Percentiles rank a stretch among this genome's conserved stretches.
Evolutionary conservation across 179 eudicot species (phyloP).

Genomic region (Camellia oleifera): DNA sequence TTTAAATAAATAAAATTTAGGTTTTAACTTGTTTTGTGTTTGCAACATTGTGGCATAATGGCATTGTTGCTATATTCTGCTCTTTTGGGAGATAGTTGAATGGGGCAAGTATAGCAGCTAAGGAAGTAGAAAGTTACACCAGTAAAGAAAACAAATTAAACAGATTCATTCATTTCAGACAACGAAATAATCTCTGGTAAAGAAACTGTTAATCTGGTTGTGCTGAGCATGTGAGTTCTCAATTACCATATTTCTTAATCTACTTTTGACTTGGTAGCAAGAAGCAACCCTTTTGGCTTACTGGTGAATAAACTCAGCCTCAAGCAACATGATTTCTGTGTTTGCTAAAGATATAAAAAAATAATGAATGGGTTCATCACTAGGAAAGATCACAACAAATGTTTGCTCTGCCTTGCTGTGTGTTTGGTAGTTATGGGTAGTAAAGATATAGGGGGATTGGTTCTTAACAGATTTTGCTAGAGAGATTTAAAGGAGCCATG

Average conservation of each 20-base stretch:
- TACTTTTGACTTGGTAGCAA: background rate
- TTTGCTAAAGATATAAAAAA: background rate
- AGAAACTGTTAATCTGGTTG: background rate
- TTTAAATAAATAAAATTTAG: background rate
- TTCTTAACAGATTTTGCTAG: too few relatives aligned
- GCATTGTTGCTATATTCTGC: background rate
- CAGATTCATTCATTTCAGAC: too few relatives aligned
- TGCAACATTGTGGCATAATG: background rate
- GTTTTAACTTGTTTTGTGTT: background rate
- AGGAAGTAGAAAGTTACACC: too few relatives aligned
- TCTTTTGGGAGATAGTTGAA: background rate
- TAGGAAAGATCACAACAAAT: too few relatives aligned
- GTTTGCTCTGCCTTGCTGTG: too few relatives aligned
- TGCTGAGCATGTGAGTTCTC: background rate
- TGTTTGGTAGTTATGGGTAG: too few relatives aligned
- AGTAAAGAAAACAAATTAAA: too few relatives aligned
- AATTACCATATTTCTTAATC: background rate
- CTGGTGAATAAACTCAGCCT: background rate
- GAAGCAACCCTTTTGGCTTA: background rate
- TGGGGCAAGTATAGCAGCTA: background rate
- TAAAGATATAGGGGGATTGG: too few relatives aligned
- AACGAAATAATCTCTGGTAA: background rate
- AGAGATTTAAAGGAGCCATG: too few relatives aligned
- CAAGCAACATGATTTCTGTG: background rate
- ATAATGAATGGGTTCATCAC: too few relatives aligned